Evolutionary conservation across 768 basidiomycete genomes (phyloP), one percentile per base, ranked within the genome.

Genomic region (Boletus subcaerulescens): DNA sequence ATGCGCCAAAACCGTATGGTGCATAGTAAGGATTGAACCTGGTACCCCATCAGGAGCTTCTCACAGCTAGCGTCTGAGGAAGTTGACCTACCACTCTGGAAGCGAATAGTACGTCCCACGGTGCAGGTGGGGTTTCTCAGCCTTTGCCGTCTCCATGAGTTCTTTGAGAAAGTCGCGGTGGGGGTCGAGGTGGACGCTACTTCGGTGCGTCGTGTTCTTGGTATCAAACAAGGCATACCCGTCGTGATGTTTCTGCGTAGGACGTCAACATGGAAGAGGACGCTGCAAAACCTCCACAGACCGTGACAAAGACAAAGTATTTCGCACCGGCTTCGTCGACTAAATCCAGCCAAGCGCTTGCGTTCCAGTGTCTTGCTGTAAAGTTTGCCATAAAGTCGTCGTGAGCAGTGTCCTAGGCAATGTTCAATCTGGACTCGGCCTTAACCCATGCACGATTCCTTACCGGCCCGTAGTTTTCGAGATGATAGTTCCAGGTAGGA

Each of bases 311-410:
- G 20, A 85, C 82, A 56, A 85, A 84, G 56, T 85, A 85, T 60
- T 81, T 83, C 2, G 83, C 84, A 3, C 84, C 83, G 0, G 81
- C 79, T 31, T 73, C 71, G 40, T 77, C 79, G 47, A 85, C 78
- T 9, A 84, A 52, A 60, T 82, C 76, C 0, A 82, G 61, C 81
- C 83, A 85, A 39, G 70, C 73, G 44, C 75, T 79, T 4, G 84
- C 76, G 40, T 82, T 77, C 69, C 80, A 85, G 45, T 76, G 76
- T 1, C 71, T 69, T 2, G 79, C 81, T 0, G 77, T 81, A 60
- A 83, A 84, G 48, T 76, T 69, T 3, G 75, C 66, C 41, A 85
- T 81, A 58, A 85, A 85, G 58, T 84, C 79, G 59, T 85, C 84
- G 55, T 85, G 82, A 6, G 76, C 57, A 4, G 82, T 67, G 29